phyloP scores from a whole-genome alignment of 78 protist species.

The Dictyostelium capitatum region DNA sequence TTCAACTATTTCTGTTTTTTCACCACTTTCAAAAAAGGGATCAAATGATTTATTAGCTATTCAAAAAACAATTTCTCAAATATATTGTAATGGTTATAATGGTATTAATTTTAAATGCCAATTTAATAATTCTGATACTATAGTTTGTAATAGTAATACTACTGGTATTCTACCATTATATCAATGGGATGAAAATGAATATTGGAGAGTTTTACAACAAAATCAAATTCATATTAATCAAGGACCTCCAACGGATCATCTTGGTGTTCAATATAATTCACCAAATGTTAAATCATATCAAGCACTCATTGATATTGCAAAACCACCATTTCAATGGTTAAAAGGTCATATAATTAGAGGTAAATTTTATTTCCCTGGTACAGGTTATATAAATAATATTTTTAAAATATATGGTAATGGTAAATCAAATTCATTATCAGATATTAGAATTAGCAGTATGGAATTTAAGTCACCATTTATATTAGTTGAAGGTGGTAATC shows the following conservation, averaged over 20 bases:
- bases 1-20: neutral
- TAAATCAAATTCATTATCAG: too few species aligned
- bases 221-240: neutral
- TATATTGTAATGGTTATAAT: neutral
- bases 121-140: neutral
- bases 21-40: constrained; percentile 13
- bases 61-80: neutral
- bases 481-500: constrained; percentile 1
- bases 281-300: neutral
- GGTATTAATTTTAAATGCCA: constrained; percentile 4
- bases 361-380: constrained; percentile 37
- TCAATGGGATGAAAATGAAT: constrained; percentile 30
- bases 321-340: constrained; percentile 29
- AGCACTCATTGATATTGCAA: constrained; percentile 19
- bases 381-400: constrained; percentile 32
- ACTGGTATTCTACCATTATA: neutral
- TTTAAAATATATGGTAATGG: neutral
- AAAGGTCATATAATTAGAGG: constrained; percentile 50
- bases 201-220: neutral
- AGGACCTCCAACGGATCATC: too few species aligned
- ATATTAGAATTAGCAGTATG: neutral
- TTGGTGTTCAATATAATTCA: neutral
- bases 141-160: neutral
- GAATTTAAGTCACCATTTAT: constrained; percentile 61
- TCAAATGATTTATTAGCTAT: neutral